A percentile compares a stretch with the other conserved stretches of the same genome.
Conservation (phyloP, 75 land plant genomes). For the Pinus albicaulis region DNA sequence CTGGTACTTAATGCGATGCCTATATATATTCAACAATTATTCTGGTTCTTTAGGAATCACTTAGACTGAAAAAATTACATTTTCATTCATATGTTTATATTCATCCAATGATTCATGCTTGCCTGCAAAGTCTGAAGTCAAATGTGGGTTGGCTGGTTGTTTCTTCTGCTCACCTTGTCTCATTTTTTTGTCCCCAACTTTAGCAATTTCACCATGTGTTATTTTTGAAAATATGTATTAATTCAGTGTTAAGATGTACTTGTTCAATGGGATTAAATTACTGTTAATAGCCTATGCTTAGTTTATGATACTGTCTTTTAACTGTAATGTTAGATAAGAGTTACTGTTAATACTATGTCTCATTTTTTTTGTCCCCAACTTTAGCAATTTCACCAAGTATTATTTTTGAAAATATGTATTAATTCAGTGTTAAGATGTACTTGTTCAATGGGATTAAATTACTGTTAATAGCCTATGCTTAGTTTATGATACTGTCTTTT, state of each 20-base stretch:
- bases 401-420: background rate
- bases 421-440: background rate
- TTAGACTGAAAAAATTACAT: background rate
- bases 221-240: background rate
- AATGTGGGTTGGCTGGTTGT: conserved; percentile 5
- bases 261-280: background rate
- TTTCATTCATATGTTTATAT: background rate
- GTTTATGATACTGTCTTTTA: background rate
- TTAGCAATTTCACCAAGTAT: background rate
- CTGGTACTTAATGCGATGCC: conserved; percentile 47
- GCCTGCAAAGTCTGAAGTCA: background rate
- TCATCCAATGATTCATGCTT: too few species aligned
- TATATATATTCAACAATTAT: background rate
- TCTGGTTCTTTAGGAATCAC: background rate
- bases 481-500: background rate
- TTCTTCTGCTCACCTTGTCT: too few species aligned
- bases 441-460: background rate
- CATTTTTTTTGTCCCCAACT: background rate
- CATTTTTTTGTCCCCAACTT: background rate
- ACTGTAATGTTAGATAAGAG: background rate
- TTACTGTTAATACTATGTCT: too few species aligned
- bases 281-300: background rate
- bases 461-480: background rate
- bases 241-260: background rate
- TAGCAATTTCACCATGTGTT: background rate